phyloP scores from a whole-genome alignment of 2,329 filamentous ascomycete species.

The Endothia cerciana region DNA sequence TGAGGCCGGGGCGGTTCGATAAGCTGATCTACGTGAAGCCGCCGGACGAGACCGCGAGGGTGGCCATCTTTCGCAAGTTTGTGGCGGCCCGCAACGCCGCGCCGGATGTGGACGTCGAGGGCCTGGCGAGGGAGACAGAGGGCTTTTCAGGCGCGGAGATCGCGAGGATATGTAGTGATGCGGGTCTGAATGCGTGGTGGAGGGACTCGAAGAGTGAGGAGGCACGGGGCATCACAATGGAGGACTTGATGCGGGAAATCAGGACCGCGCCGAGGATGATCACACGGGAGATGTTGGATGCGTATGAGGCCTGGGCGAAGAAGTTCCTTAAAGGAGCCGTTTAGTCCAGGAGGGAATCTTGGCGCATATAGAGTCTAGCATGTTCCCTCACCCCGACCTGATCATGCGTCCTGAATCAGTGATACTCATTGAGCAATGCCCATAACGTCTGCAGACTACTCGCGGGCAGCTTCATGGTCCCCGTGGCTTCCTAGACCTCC shows the following conservation, averaged over 20 bases:
- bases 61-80: constrained; percentile 75
- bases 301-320: constrained; percentile 45
- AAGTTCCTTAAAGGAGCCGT: constrained; percentile 34
- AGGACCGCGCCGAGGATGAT: constrained; percentile 42
- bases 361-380: background rate
- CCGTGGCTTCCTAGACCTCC: background rate
- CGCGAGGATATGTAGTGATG: constrained; percentile 53
- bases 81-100: constrained; percentile 62
- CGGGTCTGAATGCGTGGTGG: constrained; percentile 48
- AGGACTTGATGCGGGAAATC: constrained; percentile 34
- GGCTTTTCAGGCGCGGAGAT: constrained; percentile 89
- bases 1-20: constrained; percentile 85
- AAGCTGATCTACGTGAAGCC: constrained; percentile 84
- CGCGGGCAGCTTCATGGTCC: background rate
- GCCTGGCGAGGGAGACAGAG: constrained; percentile 67
- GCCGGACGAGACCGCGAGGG: constrained; percentile 72
- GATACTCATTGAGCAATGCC: background rate
- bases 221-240: constrained; percentile 44
- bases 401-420: background rate
- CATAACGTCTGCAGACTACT: too few relatives aligned
- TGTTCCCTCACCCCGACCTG: background rate
- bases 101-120: constrained; percentile 66
- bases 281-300: constrained; percentile 40
- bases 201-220: constrained; percentile 30
- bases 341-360: background rate